Conservation (phyloP, 2,329 filamentous ascomycete genomes). For the Diaporthe australafricana region DNA sequence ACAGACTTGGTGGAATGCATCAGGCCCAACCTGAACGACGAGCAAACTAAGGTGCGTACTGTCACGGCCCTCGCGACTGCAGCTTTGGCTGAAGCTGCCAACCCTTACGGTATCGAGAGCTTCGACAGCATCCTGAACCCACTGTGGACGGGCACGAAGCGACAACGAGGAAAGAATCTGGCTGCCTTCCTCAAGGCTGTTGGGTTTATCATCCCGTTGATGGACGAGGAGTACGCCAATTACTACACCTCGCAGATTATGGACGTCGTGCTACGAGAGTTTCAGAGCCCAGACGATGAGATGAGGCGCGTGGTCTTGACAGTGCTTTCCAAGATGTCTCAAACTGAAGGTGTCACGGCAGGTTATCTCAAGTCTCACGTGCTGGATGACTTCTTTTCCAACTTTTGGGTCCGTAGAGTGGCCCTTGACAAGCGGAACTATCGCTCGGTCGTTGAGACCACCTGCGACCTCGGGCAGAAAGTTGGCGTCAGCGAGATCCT, state of each 20-base stretch:
- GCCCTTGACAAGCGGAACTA: conserved; percentile 98
- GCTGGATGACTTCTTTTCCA: conserved; percentile 96
- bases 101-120: conserved; percentile 98
- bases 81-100: conserved; percentile 93
- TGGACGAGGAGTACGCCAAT: conserved; percentile 99
- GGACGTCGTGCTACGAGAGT: conserved; percentile 96
- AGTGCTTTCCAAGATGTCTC: conserved; percentile 94
- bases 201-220: conserved; percentile 96
- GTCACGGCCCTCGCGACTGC: conserved; percentile 96
- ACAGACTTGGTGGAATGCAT: conserved; percentile 98
- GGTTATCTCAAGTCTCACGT: conserved; percentile 96
- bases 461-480: conserved; percentile 96
- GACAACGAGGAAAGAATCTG: conserved; percentile 95
- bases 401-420: conserved; percentile 98
- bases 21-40: conserved; percentile 93
- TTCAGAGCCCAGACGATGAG: conserved; percentile 96
- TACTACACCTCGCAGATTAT: conserved; percentile 99
- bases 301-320: conserved; percentile 99
- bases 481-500: conserved; percentile 97
- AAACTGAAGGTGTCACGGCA: conserved; percentile 93
- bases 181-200: conserved; percentile 97
- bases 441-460: conserved; percentile 96
- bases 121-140: conserved; percentile 98
- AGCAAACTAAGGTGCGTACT: conserved; percentile 97
- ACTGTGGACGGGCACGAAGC: conserved; percentile 94